Conservation (phyloP, 1,139 yeast genomes). For the Candida dubliniensis region DNA sequence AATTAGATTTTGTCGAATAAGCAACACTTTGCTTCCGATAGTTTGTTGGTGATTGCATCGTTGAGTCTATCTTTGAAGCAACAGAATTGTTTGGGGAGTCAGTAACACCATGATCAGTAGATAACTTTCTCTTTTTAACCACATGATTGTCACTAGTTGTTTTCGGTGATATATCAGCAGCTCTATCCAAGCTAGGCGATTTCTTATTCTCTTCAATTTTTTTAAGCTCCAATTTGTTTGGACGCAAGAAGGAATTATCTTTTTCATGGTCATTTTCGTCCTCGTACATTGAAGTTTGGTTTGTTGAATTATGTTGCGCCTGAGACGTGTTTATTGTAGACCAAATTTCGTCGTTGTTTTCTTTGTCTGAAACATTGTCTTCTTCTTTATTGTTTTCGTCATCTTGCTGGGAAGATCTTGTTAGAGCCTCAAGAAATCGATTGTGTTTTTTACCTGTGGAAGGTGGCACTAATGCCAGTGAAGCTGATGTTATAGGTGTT, state of each 20-base stretch:
- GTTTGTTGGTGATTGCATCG: conserved; percentile 34
- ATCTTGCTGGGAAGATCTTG: not conserved
- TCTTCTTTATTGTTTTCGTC: conserved; percentile 1
- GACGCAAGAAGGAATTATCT: conserved; percentile 30
- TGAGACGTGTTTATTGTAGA: conserved; percentile 24
- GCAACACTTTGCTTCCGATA: conserved; percentile 17
- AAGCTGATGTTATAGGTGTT: conserved; percentile 1
- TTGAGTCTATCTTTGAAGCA: conserved; percentile 39
- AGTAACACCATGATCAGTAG: conserved; percentile 10
- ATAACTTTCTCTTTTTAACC: conserved; percentile 11
- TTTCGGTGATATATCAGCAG: conserved; percentile 8
- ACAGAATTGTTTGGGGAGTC: conserved; percentile 40
- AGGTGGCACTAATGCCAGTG: not conserved
- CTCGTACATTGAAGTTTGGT: conserved; percentile 32
- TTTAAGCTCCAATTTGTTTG: conserved; percentile 23
- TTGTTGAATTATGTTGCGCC: conserved; percentile 22
- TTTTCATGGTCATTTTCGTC: conserved; percentile 14
- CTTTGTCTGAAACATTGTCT: not conserved
- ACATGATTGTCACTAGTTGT: not conserved
- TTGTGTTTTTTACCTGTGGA: conserved; percentile 4
- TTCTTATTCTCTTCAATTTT: conserved; percentile 8
- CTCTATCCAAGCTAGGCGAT: conserved; percentile 9
- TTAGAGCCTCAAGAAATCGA: conserved; percentile 11
- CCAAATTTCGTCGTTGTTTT: conserved; percentile 31
- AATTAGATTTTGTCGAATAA: conserved; percentile 5